Percentiles rank a stretch among this genome's conserved stretches.
These are phyloP conservation scores for Fagus crenata DNA, from an alignment of 306 rosid genomes.

Conservation along the genomic window DNA sequence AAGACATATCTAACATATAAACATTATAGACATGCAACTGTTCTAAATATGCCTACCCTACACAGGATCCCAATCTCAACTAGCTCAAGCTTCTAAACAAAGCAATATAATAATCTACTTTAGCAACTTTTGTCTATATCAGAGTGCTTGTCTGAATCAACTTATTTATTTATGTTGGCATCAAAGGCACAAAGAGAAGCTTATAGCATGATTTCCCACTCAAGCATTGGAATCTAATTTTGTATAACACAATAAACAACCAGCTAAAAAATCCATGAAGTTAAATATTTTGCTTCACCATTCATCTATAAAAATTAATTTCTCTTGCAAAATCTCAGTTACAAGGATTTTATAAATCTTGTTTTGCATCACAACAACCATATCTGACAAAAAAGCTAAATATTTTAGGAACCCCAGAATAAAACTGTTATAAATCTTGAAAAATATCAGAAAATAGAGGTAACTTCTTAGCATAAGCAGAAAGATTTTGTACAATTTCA, in stretches of 20 bases:
- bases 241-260: background rate
- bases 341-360: too few relatives aligned
- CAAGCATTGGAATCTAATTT: background rate
- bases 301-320: background rate
- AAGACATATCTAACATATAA: background rate
- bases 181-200: background rate
- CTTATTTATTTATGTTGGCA: background rate
- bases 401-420: background rate
- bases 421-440: background rate
- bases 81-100: background rate
- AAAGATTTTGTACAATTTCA: slow-evolving; percentile 31
- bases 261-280: background rate
- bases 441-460: background rate
- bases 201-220: background rate
- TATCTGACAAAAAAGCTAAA: background rate
- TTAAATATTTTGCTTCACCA: background rate
- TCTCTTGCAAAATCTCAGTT: background rate
- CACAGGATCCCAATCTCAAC: background rate
- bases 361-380: too few relatives aligned
- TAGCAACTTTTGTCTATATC: background rate
- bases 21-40: background rate
- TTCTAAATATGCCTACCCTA: background rate
- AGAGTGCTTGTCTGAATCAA: background rate
- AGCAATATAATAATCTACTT: background rate
- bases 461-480: slow-evolving; percentile 15